Evolutionary conservation across 2,329 filamentous ascomycete species (phyloP), one percentile per base, ranked within the genome.

Genomic region (Cercospora zeae-maydis): DNA sequence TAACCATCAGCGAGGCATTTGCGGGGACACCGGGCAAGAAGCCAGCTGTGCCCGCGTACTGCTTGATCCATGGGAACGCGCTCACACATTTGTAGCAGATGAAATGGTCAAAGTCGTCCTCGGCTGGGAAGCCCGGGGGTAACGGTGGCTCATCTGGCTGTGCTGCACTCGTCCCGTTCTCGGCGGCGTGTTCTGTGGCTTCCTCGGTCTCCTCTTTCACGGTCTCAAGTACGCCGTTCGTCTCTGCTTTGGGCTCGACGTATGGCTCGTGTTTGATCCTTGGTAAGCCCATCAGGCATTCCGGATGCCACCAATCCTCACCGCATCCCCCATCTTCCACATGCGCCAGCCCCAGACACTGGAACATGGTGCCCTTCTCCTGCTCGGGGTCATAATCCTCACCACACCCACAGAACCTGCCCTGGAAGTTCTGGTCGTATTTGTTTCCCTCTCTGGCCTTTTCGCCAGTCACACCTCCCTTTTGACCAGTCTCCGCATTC

Each of bases 301-400:
- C 92, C 0, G 93, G 92, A 78, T 98, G 93, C 83, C 92, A 98
- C 93, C 93, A 98, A 74, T 98, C 93, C 78, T 98, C 93, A 11
- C 93, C 93, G 77, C 93, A 98, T 4, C 93, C 93, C 14, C 93
- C 93, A 1, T 88, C 88, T 68, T 93, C 89, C 11, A 85, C 82
- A 0, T 86, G 89, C 0, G 92, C 92, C 0, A 98, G 80, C 0
- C 93, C 93, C 2, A 98, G 77, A 74, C 95, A 99, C 76, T 99
- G 95, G 70, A 96, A 99, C 95, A 99, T 99, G 39, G 93, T 98
- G 0, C 93, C 93, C 70, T 93, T 96, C 75, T 99, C 92, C 74
- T 90, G 83, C 53, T 93, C 85, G 0, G 93, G 87, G 74, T 97
- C 90, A 74, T 99, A 99, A 63, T 93, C 86, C 72, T 93, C 89